Conservation (phyloP, 306 rosid species). For the Biancaea sappan region DNA sequence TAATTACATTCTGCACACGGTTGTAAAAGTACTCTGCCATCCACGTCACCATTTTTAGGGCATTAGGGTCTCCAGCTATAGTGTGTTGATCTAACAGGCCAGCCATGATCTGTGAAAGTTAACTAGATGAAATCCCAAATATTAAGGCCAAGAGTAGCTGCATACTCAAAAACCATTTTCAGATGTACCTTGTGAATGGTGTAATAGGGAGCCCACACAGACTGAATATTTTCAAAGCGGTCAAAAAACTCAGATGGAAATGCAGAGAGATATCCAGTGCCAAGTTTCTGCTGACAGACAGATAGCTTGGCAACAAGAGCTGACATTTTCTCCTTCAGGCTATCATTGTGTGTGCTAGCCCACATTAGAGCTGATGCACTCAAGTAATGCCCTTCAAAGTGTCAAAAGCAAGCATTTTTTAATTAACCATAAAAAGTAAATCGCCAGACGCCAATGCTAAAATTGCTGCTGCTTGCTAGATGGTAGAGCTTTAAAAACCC, state of each 20-base stretch:
- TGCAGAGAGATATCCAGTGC: constrained; percentile 74
- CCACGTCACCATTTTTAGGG: constrained; percentile 68
- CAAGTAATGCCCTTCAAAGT: constrained; percentile 67
- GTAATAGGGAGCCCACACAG: constrained; percentile 81
- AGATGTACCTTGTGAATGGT: constrained; percentile 73
- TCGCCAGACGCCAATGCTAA: constrained; percentile 22
- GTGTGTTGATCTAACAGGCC: constrained; percentile 89
- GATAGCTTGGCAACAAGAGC: constrained; percentile 49
- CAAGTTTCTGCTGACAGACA: constrained; percentile 57
- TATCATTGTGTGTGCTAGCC: constrained; percentile 63
- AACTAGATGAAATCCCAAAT: constrained; percentile 3
- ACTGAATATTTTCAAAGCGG: constrained; percentile 55
- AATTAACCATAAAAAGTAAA: constrained; percentile 22
- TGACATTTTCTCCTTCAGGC: constrained; percentile 55
- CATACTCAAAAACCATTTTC: constrained; percentile 6
- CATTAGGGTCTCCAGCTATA: constrained; percentile 58
- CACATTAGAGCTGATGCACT: constrained; percentile 76
- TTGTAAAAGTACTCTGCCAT: constrained; percentile 90
- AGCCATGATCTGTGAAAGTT: constrained; percentile 68
- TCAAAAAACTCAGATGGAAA: constrained; percentile 67
- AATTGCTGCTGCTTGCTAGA: constrained; percentile 19
- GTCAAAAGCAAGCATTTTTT: constrained; percentile 37
- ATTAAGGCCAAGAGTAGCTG: constrained; percentile 16
- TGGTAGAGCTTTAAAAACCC: constrained; percentile 18
- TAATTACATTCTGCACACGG: constrained; percentile 75